Conservation (phyloP, 2,329 filamentous ascomycete genomes). For the Alternaria brassicicola region DNA sequence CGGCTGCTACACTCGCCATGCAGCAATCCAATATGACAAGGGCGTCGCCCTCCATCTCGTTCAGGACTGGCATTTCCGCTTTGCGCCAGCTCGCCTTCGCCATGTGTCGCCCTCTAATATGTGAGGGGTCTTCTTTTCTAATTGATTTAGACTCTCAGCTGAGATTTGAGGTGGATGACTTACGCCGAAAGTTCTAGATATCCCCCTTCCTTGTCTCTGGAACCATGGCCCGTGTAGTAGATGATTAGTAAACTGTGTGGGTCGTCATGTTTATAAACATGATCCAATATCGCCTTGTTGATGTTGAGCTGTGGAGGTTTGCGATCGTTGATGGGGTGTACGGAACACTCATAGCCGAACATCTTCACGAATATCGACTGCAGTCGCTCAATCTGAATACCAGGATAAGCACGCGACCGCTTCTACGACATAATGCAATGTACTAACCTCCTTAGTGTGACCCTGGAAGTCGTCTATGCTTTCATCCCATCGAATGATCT, state of each 20-base stretch:
- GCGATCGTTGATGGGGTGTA: slow-evolving; percentile 9
- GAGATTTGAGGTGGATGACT: background rate
- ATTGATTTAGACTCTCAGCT: no score
- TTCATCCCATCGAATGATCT: slow-evolving; percentile 38
- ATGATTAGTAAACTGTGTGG: slow-evolving; percentile 37
- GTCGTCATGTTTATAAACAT: slow-evolving; percentile 31
- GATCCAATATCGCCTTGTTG: slow-evolving; percentile 8
- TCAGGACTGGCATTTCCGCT: slow-evolving; percentile 22
- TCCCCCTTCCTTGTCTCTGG: background rate
- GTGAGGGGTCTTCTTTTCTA: background rate
- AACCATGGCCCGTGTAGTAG: slow-evolving; percentile 45
- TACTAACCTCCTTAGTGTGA: slow-evolving; percentile 22
- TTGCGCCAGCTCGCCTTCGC: slow-evolving; percentile 26
- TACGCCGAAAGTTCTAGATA: background rate
- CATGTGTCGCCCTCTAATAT: background rate
- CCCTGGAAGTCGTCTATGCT: slow-evolving; percentile 27
- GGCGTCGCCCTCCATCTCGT: slow-evolving; percentile 26
- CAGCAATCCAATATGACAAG: slow-evolving; percentile 43
- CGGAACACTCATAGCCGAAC: slow-evolving; percentile 17
- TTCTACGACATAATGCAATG: background rate
- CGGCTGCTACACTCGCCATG: slow-evolving; percentile 31
- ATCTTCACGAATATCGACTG: slow-evolving; percentile 9
- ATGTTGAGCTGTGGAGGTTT: background rate
- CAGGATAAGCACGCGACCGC: background rate
- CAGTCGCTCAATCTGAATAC: slow-evolving; percentile 8